phyloP scores from a whole-genome alignment of 306 rosid genomes.

The Comarum palustre region DNA sequence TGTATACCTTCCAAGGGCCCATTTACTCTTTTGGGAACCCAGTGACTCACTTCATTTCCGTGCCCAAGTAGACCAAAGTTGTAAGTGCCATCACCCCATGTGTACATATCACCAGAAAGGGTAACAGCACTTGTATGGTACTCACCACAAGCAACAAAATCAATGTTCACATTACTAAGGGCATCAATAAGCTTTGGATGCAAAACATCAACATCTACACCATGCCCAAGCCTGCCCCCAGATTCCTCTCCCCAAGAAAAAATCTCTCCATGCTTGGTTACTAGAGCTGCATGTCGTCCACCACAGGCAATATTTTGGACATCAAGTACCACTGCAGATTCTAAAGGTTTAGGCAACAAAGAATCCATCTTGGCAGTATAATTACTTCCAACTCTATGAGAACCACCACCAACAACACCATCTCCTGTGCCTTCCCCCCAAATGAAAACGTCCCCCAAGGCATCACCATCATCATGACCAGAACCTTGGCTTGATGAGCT shows the following conservation, averaged over 20 bases:
- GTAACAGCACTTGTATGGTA: conserved; percentile 97
- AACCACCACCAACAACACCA: conserved; percentile 92
- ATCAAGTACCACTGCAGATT: conserved; percentile 91
- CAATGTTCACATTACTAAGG: conserved; percentile 77
- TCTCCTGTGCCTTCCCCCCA: conserved; percentile 99
- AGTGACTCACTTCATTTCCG: conserved; percentile 96
- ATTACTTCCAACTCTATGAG: conserved; percentile 69
- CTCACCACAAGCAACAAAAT: conserved; percentile 98
- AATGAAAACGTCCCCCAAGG: conserved; percentile 93
- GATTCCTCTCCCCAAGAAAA: conserved; percentile 99
- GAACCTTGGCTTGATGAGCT: conserved; percentile 99
- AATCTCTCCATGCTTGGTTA: conserved; percentile 94
- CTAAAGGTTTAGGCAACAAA: conserved; percentile 87
- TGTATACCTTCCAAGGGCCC: conserved; percentile 96
- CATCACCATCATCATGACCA: conserved; percentile 99
- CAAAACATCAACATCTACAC: conserved; percentile 84
- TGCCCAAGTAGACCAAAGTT: conserved; percentile 95
- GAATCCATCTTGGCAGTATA: conserved; percentile 72
- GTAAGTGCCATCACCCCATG: conserved; percentile 97
- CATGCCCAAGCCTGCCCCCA: conserved; percentile 98
- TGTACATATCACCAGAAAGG: conserved; percentile 90
- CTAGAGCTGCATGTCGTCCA: conserved; percentile 90
- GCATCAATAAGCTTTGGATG: conserved; percentile 94
- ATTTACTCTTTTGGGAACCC: conserved; percentile 95
- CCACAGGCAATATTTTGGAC: conserved; percentile 97